Conservation (phyloP, 257 asterid genomes). For the Thymus quinquecostatus region DNA sequence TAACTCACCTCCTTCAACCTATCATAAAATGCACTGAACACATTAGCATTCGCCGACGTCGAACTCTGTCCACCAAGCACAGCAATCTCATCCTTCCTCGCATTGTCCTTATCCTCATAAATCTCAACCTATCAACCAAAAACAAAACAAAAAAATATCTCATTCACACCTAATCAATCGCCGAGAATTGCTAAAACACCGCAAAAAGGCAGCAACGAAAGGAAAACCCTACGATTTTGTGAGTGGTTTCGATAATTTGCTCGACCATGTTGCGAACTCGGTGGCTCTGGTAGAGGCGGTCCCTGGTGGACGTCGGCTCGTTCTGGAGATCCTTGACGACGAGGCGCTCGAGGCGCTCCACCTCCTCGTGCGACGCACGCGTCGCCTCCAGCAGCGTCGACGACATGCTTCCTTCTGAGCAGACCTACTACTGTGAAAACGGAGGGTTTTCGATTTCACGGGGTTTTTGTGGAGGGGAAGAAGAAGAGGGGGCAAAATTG, state of each 20-base stretch:
- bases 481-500: conserved; percentile 5
- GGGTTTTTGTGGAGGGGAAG: conserved; percentile 34
- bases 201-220: not conserved
- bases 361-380: conserved; percentile 92
- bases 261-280: conserved; percentile 92
- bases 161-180: conserved; percentile 22
- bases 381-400: conserved; percentile 86
- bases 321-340: conserved; percentile 93
- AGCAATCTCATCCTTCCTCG: conserved; percentile 96
- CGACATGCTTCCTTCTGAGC: conserved; percentile 54
- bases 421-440: conserved; percentile 5
- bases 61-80: conserved; percentile 94
- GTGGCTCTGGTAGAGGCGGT: conserved; percentile 91
- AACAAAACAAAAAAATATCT: not conserved
- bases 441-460: conserved; percentile 39
- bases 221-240: conserved; percentile 56
- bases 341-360: conserved; percentile 84
- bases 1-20: conserved; percentile 76
- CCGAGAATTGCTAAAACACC: not conserved
- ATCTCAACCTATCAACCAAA: conserved; percentile 59
- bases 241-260: conserved; percentile 64
- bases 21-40: conserved; percentile 93
- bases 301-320: conserved; percentile 76
- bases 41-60: conserved; percentile 76
- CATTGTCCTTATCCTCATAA: conserved; percentile 80